These are phyloP conservation scores for Ceratocystis huliohia DNA, from an alignment of 2,329 filamentous ascomycete species.

Conservation along the genomic window DNA sequence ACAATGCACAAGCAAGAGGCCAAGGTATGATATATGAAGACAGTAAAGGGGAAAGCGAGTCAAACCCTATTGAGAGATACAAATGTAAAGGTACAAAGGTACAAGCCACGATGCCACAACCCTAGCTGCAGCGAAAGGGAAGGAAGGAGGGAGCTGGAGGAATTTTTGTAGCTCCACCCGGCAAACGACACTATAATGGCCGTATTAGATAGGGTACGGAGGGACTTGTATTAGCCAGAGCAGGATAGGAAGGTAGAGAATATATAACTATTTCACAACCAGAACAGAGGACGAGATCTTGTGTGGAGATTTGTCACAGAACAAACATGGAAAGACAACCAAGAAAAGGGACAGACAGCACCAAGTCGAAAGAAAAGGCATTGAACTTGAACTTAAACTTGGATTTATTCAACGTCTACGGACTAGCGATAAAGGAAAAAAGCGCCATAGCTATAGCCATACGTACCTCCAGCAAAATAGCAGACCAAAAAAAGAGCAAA, in stretches of 20 bases:
- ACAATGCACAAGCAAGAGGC: not conserved
- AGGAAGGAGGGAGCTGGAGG: not conserved
- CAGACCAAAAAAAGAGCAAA: not conserved
- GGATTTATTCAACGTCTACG: too few species aligned
- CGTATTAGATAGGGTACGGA: not conserved
- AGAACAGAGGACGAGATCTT: not conserved
- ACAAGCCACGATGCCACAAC: not conserved
- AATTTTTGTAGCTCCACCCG: not conserved
- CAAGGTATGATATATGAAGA: not conserved
- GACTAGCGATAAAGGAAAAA: too few species aligned
- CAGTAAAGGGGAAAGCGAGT: not conserved
- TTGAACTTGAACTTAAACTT: too few species aligned
- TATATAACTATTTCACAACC: not conserved
- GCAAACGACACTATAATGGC: not conserved
- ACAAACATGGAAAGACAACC: too few species aligned
- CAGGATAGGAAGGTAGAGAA: not conserved
- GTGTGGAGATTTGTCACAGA: too few species aligned
- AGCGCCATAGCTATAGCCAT: too few species aligned
- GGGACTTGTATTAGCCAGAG: not conserved
- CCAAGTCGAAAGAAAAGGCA: too few species aligned
- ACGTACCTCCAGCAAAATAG: not conserved
- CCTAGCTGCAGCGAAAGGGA: not conserved
- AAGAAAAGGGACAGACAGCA: too few species aligned
- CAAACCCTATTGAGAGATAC: not conserved
- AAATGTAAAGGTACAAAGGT: not conserved